Evolutionary conservation across 352 stramenopile genomes (phyloP).

Genomic region (Bremia lactucae): DNA sequence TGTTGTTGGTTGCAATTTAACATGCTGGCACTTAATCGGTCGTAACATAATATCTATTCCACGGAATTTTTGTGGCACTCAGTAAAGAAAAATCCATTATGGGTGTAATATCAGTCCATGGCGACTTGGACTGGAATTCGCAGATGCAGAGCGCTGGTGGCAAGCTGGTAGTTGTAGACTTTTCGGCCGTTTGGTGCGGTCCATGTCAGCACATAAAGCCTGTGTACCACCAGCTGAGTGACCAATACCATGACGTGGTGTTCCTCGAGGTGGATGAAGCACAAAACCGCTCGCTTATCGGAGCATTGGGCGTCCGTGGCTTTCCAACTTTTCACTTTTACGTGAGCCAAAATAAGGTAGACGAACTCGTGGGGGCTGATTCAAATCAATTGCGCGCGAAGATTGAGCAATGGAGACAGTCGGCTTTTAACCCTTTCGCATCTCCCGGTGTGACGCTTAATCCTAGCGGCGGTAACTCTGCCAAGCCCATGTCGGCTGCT

Average conservation of each 20-base stretch:
- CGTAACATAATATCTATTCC: too few relatives aligned
- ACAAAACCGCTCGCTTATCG: constrained; percentile 77
- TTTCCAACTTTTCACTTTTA: constrained; percentile 91
- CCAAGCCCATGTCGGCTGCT: constrained; percentile 23
- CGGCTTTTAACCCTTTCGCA: constrained; percentile 79
- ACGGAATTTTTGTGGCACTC: too few relatives aligned
- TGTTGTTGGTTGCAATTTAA: too few relatives aligned
- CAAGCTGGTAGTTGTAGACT: constrained; percentile 87
- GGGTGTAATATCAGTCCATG: constrained; percentile 59
- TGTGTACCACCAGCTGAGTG: constrained; percentile 66
- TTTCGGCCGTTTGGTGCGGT: constrained; percentile 77
- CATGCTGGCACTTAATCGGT: too few relatives aligned
- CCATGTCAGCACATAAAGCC: constrained; percentile 85
- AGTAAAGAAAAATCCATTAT: constrained; percentile 33
- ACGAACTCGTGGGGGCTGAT: constrained; percentile 81
- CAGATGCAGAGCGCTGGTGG: constrained; percentile 59
- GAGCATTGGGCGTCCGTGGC: constrained; percentile 57
- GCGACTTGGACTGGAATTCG: constrained; percentile 72
- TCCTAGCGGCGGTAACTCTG: constrained; percentile 10
- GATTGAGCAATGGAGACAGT: constrained; percentile 83
- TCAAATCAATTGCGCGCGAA: constrained; percentile 72
- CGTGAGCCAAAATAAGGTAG: constrained; percentile 78
- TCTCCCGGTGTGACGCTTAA: constrained; percentile 60
- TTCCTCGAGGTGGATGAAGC: constrained; percentile 83
- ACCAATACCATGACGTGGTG: constrained; percentile 78